Evolutionary conservation across 441 rosid genomes (phyloP), one percentile per base, ranked within the genome.

Genomic region (Rhodomyrtus psidioides): DNA sequence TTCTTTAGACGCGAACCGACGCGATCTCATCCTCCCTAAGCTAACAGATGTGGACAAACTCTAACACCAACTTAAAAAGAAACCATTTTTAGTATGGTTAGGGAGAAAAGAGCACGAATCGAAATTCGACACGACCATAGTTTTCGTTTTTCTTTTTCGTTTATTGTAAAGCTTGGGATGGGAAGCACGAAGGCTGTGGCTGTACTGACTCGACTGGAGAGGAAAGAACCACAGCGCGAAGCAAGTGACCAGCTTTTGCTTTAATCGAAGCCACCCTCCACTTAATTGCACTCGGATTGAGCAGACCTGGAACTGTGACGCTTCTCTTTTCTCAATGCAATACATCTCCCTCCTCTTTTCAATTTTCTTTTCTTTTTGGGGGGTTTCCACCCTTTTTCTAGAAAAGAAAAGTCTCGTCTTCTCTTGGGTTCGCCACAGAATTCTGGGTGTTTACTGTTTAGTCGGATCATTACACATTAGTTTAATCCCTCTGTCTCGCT

Each of bases 181-280:
- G 26, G 79, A 34, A 86, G 76, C 90, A 89, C 87, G 87, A 86
- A 53, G 82, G 53, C 86, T 85, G 91, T 81, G 82, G 86, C 6
- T 23, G 49, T 84, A 75, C 88, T 89, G 90, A 83, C 87, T 54
- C 42, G 34, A 84, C 30, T 57, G 21, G 82, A 26, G 39, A 19
- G 34, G 16, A 58, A 46, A n/a, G 34, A 84, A 62, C 83, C 51
- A 51, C 42, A 55, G 88, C 81, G 87, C 88, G 89, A 88, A 85
- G 81, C 19, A 30, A 83, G 83, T 30, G 16, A 42, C 55, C 87
- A 93, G 90, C 94, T 92, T 91, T 92, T 89, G 83, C 89, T 76
- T 51, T 58, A 85, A 82, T 91, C 93, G 87, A 91, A 53, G 91
- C 89, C 39, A 0, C 12, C n/a, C 56, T 6, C 24, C 51, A 87